Base-by-base conservation (phyloP, 169 alveolate species). In the Eimeria brunetti region DNA sequence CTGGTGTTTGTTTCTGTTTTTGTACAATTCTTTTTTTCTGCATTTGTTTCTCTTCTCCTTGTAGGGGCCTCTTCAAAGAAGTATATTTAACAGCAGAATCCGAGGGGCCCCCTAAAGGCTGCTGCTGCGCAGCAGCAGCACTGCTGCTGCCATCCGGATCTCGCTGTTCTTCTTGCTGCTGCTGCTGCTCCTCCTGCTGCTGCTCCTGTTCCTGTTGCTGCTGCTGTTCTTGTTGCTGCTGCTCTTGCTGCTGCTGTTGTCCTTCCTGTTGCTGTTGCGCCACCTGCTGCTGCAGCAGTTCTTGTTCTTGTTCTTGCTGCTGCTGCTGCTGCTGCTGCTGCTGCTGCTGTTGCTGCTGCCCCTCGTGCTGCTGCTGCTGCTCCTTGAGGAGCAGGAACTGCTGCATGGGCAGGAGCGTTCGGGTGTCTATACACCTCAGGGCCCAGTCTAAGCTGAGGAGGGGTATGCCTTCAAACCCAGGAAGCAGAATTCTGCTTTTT, bases 261-360 rank as follows among this genome's bases (percentile, higher is more conserved):
- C 18, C 24, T 33, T 18, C 56, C 56, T 73, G 84, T 9, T 73
- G 84, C 84, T 73, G 84, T 24, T 73, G 84, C 36, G 9, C 41
- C 36, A 20, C 41, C 80, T 69, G 80, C 56, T 73, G 84, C 53
- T 73, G 84, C 84, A 33, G 56, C 53, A 8, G 44, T 8, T 11
- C 11, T 20, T 11, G n/a, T n/a, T n/a, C n/a, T n/a, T n/a, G n/a
- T 18, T 9, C 64, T 18, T 18, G 64, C 64, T 56, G 64, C 64
- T 56, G 64, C 64, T 56, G 64, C 64, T 56, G 64, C 64, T 56
- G 64, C 64, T 69, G 80, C 80, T 69, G 80, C 80, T 22, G 49
- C 80, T 69, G 80, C 60, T 36, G 89, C 49, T 80, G 67, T 24
- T 80, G 89, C 89, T 51, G 67, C 46, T 80, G 89, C 33, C 12